Evolutionary conservation across 345 rosid genomes (phyloP), one percentile per base, ranked within the genome.

Genomic region (Theobroma cacao): DNA sequence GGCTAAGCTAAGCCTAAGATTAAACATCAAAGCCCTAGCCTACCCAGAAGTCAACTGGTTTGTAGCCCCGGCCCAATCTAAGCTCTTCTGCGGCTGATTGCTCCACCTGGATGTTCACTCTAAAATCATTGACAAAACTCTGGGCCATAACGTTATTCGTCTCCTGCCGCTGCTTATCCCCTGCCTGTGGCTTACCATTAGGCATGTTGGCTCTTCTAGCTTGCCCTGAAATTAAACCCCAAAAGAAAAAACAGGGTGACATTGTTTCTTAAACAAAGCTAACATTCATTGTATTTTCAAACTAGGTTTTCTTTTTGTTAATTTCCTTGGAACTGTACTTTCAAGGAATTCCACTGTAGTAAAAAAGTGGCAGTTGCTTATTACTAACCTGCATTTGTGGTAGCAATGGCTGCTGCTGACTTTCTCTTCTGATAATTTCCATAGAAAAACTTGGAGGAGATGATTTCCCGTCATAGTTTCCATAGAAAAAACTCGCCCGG

Each of bases 381-480:
- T 60, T 0, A 28, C 68, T 34, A 8, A 80, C 88, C 78, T 81
- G 81, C 26, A 71, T 31, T 50, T 10, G 43, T 43, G 43, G 41
- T 20, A 3, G 77, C 59, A 7, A 83, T 33, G 52, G 82, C 86
- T 33, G 87, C n/a, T n/a, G n/a, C 86, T 74, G 65, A 33, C 71
- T 83, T 86, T 70, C 88, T 82, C 62, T 62, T 86, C 5, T 86
- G 85, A 62, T 68, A n/a, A n/a, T n/a, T n/a, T n/a, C n/a, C n/a
- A n/a, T n/a, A n/a, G n/a, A n/a, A 31, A 88, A 88, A 1, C 71
- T 58, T 0, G 87, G 85, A 17, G 91, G 89, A 24, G 82, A 43
- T 31, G 81, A 81, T 43, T 84, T 82, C 10, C 56, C 6, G 79
- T 88, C 91, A 22, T 88, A 86, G 48, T 88, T 83, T 18, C 88